Base-by-base conservation (phyloP, 306 rosid genomes). In the Medicago ruthenica region DNA sequence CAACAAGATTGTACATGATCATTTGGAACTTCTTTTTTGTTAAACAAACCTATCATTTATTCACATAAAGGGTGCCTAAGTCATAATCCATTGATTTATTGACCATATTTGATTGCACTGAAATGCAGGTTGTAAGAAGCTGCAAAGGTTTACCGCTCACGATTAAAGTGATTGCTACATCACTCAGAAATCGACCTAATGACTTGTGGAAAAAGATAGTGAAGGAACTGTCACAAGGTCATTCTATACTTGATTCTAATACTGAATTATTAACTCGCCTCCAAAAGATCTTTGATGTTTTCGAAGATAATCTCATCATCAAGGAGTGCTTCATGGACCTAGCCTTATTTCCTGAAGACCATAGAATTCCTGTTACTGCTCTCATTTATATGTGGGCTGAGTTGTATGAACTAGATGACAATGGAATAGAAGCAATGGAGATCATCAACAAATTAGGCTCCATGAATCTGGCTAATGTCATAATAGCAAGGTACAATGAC, bases 261-360 rank as follows among this genome's bases (percentile, higher is more conserved):
- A 18, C 21, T 8, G 79, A 84, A 16, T 74, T 92, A 72, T 64
- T 87, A 45, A 7, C 44, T 2, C 21, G 76, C 80, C 88, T 88
- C 31, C 58, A 84, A 82, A 85, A 78, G 45, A 68, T 84, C 66
- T 51, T 90, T 13, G 86, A 88, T 24, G 80, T 84, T 15, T 82
- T 81, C 68, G 86, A 82, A 42, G 80, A 80, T 41, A 37, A 80
- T 64, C 59, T 63, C 17, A 22, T 74, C 40, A 64, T 51, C 69
- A 88, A 79, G 80, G 89, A 93, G 47, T 85, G 94, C 81, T 93
- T 93, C 88, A 58, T 83, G 80, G 98, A 93, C 85, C 80, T 93
- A 12, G 88, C 88, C 37, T 83, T 86, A 41, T 90, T 93, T 63
- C 94, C 91, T 0, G 93, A 86, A 81, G 88, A 89, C 72, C 88